Percentiles rank a stretch among this genome's conserved stretches.
Conservation (phyloP, 805 yeast species). For the Naumovozyma castellii region DNA sequence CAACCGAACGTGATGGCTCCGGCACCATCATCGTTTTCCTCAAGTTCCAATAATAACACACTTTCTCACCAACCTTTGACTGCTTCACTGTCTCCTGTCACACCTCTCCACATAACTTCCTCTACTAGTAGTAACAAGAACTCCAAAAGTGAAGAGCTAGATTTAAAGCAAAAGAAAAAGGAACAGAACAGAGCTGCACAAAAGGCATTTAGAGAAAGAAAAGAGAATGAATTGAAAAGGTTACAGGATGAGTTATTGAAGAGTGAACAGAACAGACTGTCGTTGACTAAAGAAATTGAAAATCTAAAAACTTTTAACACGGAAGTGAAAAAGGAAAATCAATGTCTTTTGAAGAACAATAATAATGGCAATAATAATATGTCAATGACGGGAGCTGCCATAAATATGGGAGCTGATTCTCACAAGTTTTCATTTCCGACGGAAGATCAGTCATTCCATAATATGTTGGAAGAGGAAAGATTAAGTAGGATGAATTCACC, state of each 20-base stretch:
- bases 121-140: background rate
- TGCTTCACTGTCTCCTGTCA: background rate
- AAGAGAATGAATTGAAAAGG: slow-evolving; percentile 62
- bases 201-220: slow-evolving; percentile 75
- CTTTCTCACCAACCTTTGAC: background rate
- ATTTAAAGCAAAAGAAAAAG: slow-evolving; percentile 43
- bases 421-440: slow-evolving; percentile 26
- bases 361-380: background rate
- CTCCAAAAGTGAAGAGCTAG: background rate
- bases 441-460: slow-evolving; percentile 20
- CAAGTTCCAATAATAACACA: background rate
- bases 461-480: slow-evolving; percentile 5
- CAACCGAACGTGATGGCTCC: background rate
- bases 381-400: background rate
- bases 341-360: slow-evolving; percentile 33
- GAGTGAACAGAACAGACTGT: slow-evolving; percentile 46
- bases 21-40: background rate
- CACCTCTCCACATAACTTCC: background rate
- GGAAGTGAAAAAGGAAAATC: slow-evolving; percentile 53
- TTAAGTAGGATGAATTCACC: background rate
- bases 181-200: slow-evolving; percentile 85
- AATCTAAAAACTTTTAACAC: slow-evolving; percentile 44
- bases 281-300: slow-evolving; percentile 41
- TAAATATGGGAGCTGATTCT: slow-evolving; percentile 1
- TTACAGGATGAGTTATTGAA: slow-evolving; percentile 48